A percentile compares a stretch with the other conserved stretches of the same genome.
Evolutionary conservation across 176 grass and related monocot genomes (phyloP).

Genomic region (Saccharum spontaneum): DNA sequence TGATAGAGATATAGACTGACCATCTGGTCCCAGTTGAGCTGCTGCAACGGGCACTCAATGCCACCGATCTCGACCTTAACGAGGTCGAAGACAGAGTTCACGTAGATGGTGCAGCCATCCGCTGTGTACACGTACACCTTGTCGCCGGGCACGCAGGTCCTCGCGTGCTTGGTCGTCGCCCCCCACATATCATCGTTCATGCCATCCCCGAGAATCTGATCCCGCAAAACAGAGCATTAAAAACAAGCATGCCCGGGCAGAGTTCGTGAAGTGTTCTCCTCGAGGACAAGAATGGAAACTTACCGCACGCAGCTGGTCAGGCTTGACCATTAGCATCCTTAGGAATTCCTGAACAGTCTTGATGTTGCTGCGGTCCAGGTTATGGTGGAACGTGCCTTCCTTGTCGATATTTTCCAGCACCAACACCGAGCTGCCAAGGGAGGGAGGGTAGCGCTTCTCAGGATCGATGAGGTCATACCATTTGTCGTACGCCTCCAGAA

Average conservation of each 20-base stretch:
- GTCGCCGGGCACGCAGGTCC: too few species aligned
- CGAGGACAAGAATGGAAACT: background rate
- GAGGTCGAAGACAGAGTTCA: too few species aligned
- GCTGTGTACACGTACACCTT: too few species aligned
- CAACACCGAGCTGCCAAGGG: background rate
- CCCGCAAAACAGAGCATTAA: background rate
- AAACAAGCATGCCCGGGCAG: background rate
- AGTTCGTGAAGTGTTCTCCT: background rate
- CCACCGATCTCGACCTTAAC: too few species aligned
- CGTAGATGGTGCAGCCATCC: too few species aligned
- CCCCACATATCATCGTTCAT: constrained; percentile 43
- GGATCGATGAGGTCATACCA: too few species aligned
- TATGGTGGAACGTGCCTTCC: too few species aligned
- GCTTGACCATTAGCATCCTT: constrained; percentile 24
- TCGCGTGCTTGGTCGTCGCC: too few species aligned
- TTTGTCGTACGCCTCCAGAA: too few species aligned
- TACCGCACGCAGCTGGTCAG: constrained; percentile 24
- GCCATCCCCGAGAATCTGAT: background rate
- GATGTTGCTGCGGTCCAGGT: background rate
- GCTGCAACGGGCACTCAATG: too few species aligned
- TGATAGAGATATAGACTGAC: background rate
- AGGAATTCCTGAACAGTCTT: constrained; percentile 57
- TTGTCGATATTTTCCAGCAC: background rate
- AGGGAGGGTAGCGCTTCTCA: background rate
- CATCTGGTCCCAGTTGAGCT: too few species aligned